Percentiles rank a stretch among this genome's conserved stretches.
Conservation (phyloP, 305 asterid species). For the Solanum hybrid region DNA sequence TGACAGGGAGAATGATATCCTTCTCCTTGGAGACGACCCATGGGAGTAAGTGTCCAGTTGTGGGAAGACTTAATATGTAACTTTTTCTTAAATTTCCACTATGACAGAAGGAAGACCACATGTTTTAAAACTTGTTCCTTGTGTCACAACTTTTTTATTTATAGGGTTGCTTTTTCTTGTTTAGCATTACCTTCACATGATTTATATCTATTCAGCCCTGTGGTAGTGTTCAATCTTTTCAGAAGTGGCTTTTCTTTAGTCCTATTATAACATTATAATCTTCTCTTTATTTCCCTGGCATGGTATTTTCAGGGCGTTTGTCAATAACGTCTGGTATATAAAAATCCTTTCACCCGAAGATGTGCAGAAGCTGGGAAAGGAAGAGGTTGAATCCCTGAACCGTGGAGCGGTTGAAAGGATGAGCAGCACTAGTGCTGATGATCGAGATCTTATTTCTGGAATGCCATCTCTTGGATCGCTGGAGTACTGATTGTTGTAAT, state of each 20-base stretch:
- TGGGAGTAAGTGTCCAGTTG: slow-evolving; percentile 67
- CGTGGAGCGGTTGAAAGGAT: slow-evolving; percentile 35
- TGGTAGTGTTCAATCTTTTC: background rate
- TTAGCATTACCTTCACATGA: background rate
- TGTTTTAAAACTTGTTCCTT: background rate
- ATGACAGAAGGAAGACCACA: background rate
- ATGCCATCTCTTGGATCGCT: slow-evolving; percentile 52
- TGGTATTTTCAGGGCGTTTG: slow-evolving; percentile 55
- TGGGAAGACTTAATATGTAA: background rate
- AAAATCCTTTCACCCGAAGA: slow-evolving; percentile 94
- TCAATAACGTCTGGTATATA: slow-evolving; percentile 89
- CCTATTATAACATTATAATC: background rate
- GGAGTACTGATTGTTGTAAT: slow-evolving; percentile 24
- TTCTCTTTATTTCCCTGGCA: background rate
- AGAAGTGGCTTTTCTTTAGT: background rate
- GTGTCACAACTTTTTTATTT: background rate
- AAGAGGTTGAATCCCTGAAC: slow-evolving; percentile 47
- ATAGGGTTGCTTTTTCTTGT: background rate
- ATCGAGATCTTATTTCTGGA: slow-evolving; percentile 32
- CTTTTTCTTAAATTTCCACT: background rate
- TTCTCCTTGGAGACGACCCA: slow-evolving; percentile 99
- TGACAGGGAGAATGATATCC: slow-evolving; percentile 96
- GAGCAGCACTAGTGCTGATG: slow-evolving; percentile 18
- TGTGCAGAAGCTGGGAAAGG: slow-evolving; percentile 65
- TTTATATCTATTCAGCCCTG: background rate